Evolutionary conservation across 441 rosid species (phyloP).

Genomic region (Aleurites moluccanus): DNA sequence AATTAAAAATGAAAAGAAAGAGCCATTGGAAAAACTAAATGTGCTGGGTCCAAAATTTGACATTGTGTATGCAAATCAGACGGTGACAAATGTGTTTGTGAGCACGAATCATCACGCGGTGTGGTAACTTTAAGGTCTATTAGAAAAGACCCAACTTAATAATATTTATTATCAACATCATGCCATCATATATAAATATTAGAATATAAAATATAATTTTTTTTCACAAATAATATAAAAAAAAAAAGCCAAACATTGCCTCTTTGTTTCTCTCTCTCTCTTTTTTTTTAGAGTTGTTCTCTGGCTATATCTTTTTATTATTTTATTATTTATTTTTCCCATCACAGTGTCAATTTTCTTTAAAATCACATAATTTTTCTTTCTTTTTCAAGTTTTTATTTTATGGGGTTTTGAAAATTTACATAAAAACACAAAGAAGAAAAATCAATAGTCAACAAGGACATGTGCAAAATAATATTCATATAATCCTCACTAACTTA

Average conservation of each 20-base stretch:
- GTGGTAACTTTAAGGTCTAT: slow-evolving; percentile 36
- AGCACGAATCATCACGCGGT: slow-evolving; percentile 41
- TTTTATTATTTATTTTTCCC: neutral
- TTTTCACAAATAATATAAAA: neutral
- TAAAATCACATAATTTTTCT: neutral
- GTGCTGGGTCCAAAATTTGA: slow-evolving; percentile 38
- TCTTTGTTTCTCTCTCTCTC: slow-evolving; percentile 18
- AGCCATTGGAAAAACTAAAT: neutral
- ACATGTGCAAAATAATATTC: slow-evolving; percentile 27
- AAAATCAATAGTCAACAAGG: slow-evolving; percentile 45
- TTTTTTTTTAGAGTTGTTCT: slow-evolving; percentile 8
- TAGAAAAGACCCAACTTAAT: slow-evolving; percentile 15
- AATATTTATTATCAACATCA: slow-evolving; percentile 36
- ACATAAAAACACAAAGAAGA: slow-evolving; percentile 22
- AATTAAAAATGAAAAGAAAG: slow-evolving; percentile 9
- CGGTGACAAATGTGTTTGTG: slow-evolving; percentile 40
- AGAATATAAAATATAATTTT: neutral
- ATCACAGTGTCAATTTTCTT: neutral
- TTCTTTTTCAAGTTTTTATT: neutral
- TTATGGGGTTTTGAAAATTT: slow-evolving; percentile 20
- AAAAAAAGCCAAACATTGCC: slow-evolving; percentile 19
- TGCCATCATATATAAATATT: slow-evolving; percentile 26
- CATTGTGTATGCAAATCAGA: slow-evolving; percentile 31
- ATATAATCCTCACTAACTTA: slow-evolving; percentile 10
- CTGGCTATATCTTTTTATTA: neutral